phyloP scores from a whole-genome alignment of 2,329 filamentous ascomycete species.

The Beauveria caledonica region DNA sequence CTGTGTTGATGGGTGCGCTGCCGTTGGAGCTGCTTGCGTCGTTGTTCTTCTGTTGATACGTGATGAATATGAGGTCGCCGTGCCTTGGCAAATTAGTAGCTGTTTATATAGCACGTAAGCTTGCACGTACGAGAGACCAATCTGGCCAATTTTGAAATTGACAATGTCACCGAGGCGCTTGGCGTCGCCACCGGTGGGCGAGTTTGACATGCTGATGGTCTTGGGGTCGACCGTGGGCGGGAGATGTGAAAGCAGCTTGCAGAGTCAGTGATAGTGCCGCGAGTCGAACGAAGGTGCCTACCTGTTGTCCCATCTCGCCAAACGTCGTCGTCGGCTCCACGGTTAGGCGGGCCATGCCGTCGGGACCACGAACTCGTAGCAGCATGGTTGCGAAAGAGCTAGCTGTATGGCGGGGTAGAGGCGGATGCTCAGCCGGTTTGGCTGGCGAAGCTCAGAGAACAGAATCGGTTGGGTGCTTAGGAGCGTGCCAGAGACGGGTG shows the following conservation, averaged over 20 bases:
- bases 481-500: not conserved
- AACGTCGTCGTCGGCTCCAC: constrained; percentile 71
- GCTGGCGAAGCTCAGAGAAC: constrained; percentile 1
- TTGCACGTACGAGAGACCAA: constrained; percentile 47
- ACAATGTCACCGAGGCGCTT: constrained; percentile 52
- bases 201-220: constrained; percentile 54
- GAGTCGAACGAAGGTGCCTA: constrained; percentile 21
- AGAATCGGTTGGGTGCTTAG: no score
- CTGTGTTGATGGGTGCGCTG: constrained; percentile 40
- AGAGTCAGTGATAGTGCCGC: constrained; percentile 13
- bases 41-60: constrained; percentile 56
- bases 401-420: not conserved
- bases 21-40: constrained; percentile 25
- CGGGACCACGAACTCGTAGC: constrained; percentile 78
- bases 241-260: constrained; percentile 48
- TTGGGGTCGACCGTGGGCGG: constrained; percentile 53
- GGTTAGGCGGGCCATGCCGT: constrained; percentile 83
- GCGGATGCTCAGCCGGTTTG: not conserved
- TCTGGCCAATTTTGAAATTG: constrained; percentile 46
- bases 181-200: constrained; percentile 48
- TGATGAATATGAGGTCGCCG: constrained; percentile 84
- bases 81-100: constrained; percentile 47
- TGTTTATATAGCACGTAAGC: constrained; percentile 13
- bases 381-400: constrained; percentile 50
- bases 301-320: constrained; percentile 47